A percentile compares a stretch with the other conserved stretches of the same genome.
These are phyloP conservation scores for Zymoseptoria crescenta DNA, from an alignment of 2,329 filamentous ascomycete genomes.

Conservation along the genomic window DNA sequence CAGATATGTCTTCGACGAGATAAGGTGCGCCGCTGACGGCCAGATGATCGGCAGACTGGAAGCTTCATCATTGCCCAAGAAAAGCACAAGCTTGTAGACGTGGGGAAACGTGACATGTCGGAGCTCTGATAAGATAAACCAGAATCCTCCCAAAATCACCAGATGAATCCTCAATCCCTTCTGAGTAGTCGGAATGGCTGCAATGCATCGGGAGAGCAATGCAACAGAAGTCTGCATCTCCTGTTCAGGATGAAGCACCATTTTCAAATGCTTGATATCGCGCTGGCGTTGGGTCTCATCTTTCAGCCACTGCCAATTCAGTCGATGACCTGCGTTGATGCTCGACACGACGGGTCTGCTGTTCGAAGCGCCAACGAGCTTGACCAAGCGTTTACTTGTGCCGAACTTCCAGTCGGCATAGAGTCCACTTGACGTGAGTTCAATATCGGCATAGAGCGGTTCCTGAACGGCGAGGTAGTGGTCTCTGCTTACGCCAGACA, in stretches of 20 bases:
- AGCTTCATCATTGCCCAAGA: neutral
- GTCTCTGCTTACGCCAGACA: conserved; percentile 12
- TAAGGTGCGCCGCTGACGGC: neutral
- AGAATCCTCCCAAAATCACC: conserved; percentile 7
- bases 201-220: conserved; percentile 11
- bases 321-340: conserved; percentile 13
- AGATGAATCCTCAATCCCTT: conserved; percentile 9
- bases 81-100: conserved; percentile 9
- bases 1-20: neutral
- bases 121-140: conserved; percentile 6
- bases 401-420: conserved; percentile 12
- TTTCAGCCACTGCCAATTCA: conserved; percentile 14
- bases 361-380: conserved; percentile 12
- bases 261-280: conserved; percentile 11
- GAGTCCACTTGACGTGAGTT: conserved; percentile 5
- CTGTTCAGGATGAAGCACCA: conserved; percentile 7
- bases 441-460: conserved; percentile 12
- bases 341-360: conserved; percentile 12
- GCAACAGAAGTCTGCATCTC: neutral
- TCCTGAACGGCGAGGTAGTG: conserved; percentile 18
- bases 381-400: conserved; percentile 6
- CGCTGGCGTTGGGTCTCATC: conserved; percentile 16
- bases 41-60: neutral
- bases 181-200: conserved; percentile 11
- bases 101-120: conserved; percentile 10